Conservation (phyloP, 257 asterid species). For the Solanum sparsipilum region DNA sequence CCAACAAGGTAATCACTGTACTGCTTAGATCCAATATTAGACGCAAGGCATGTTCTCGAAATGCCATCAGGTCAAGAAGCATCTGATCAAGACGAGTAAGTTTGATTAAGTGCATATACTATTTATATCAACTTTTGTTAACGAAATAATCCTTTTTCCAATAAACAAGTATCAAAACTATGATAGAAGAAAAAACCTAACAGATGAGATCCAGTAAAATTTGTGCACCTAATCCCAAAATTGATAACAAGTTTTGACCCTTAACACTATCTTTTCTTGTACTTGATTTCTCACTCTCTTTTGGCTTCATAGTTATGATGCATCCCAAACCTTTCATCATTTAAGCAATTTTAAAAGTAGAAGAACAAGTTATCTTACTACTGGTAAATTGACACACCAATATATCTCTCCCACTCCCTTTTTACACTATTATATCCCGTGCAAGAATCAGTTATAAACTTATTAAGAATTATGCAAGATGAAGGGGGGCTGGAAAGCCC, state of each 20-base stretch:
- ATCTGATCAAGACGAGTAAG: slow-evolving; percentile 48
- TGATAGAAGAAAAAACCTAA: neutral
- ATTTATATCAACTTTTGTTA: neutral
- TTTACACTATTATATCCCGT: neutral
- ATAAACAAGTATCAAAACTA: neutral
- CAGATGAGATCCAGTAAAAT: neutral
- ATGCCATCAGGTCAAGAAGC: slow-evolving; percentile 96
- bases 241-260: neutral
- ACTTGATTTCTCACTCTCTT: neutral
- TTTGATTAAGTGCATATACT: neutral
- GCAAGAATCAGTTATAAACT: neutral
- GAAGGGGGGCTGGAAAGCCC: neutral
- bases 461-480: neutral
- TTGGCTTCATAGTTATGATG: neutral
- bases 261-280: neutral
- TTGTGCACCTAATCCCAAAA: neutral
- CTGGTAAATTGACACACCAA: neutral
- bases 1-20: slow-evolving; percentile 97
- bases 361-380: neutral
- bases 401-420: neutral
- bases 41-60: slow-evolving; percentile 96
- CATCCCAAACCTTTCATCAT: neutral
- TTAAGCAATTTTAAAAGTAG: neutral
- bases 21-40: slow-evolving; percentile 96
- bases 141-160: neutral